Percentiles rank a stretch among this genome's conserved stretches.
phyloP scores from a whole-genome alignment of 805 yeast genomes.

The Candida palmyrensis region DNA sequence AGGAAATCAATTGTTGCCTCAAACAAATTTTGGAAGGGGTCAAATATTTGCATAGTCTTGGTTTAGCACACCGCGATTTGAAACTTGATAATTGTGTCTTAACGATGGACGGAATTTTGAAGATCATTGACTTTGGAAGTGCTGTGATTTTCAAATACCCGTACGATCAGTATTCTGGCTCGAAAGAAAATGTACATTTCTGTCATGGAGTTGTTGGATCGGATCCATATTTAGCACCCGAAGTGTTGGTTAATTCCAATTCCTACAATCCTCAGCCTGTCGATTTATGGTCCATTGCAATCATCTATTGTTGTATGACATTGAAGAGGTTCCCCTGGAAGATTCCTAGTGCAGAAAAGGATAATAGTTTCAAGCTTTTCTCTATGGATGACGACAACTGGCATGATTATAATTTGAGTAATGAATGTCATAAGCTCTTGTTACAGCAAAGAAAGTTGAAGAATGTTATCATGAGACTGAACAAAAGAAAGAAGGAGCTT shows the following conservation, averaged over 20 bases:
- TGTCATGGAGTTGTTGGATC: conserved; percentile 75
- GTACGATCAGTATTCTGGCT: conserved; percentile 52
- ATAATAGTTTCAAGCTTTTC: conserved; percentile 76
- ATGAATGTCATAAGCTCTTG: conserved; percentile 63
- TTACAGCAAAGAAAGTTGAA: conserved; percentile 56
- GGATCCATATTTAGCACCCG: conserved; percentile 86
- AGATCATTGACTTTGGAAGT: conserved; percentile 78
- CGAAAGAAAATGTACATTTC: conserved; percentile 60
- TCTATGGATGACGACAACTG: conserved; percentile 75
- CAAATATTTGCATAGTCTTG: conserved; percentile 67
- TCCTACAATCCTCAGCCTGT: conserved; percentile 72
- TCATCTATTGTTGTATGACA: conserved; percentile 83
- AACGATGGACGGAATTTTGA: conserved; percentile 66
- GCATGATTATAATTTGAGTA: conserved; percentile 71
- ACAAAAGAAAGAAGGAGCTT: conserved; percentile 31
- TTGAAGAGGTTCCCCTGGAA: conserved; percentile 86
- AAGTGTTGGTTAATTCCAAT: conserved; percentile 59
- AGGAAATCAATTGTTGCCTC: conserved; percentile 76
- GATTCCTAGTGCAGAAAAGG: conserved; percentile 59
- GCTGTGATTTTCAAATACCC: conserved; percentile 82
- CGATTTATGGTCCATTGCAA: conserved; percentile 82
- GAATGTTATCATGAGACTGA: conserved; percentile 37
- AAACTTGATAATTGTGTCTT: conserved; percentile 82
- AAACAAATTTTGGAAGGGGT: conserved; percentile 74
- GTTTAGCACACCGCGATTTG: conserved; percentile 78